phyloP scores from a whole-genome alignment of 2,329 filamentous ascomycete genomes.

The Claviceps spartinae region DNA sequence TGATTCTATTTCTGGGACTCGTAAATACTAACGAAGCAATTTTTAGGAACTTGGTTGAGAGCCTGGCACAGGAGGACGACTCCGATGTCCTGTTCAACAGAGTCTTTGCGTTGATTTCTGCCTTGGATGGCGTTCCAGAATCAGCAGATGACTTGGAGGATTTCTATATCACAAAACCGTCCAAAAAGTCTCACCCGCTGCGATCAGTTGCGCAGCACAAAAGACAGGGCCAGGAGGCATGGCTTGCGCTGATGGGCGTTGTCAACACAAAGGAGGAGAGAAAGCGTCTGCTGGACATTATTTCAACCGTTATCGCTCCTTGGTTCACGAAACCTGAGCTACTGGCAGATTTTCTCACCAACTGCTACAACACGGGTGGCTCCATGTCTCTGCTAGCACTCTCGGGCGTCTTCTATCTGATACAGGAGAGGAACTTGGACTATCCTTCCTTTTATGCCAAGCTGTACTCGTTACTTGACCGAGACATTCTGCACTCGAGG shows the following conservation, averaged over 20 bases:
- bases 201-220: conserved; percentile 58
- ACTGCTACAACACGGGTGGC: conserved; percentile 78
- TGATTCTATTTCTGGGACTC: neutral
- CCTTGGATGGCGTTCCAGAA: conserved; percentile 57
- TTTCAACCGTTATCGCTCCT: conserved; percentile 67
- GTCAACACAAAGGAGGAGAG: conserved; percentile 58
- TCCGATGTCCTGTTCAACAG: conserved; percentile 33
- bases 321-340: conserved; percentile 84
- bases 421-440: conserved; percentile 85
- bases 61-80: conserved; percentile 9
- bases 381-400: conserved; percentile 77
- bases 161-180: conserved; percentile 52
- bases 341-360: conserved; percentile 92
- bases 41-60: conserved; percentile 16
- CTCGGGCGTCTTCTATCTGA: conserved; percentile 88
- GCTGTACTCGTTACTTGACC: conserved; percentile 83
- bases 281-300: conserved; percentile 62
- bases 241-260: conserved; percentile 63
- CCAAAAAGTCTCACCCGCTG: conserved; percentile 54
- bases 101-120: conserved; percentile 48
- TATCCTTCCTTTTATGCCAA: conserved; percentile 91
- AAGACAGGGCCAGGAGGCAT: conserved; percentile 71
- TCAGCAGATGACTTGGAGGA: conserved; percentile 52
- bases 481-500: conserved; percentile 79
- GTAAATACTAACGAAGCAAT: conserved; percentile 1